Evolutionary conservation across 2,329 filamentous ascomycete species (phyloP), one percentile per base, ranked within the genome.

Genomic region (Aspergillus luchuensis): DNA sequence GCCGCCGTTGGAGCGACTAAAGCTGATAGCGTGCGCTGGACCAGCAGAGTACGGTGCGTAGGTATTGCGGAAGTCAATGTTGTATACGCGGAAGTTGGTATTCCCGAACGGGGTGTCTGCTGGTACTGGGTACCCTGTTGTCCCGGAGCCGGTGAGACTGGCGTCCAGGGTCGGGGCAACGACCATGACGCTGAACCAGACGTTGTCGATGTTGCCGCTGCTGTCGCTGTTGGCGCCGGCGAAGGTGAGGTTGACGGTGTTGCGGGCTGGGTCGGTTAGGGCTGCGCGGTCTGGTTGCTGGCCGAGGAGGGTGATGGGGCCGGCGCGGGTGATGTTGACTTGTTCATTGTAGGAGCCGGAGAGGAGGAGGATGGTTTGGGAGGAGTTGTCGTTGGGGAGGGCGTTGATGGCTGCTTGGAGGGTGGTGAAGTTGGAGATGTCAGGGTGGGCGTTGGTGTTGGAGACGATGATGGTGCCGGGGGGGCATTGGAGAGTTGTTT

Each of bases 61-160:
- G 48, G 84, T 80, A 66, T 90, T 90, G 19, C 82, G 78, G 64
- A 90, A 86, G 68, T 90, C 84, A 41, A 90, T 76, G 67, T 90
- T 90, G 72, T 90, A 90, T 0, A 82, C 85, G 8, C 87, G 79
- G 71, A 90, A 90, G 69, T 89, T 82, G 0, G 66, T 71, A 68
- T 84, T 87, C 2, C 88, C 88, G 62, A 89, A 89, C 0, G 87
- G 86, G 0, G 87, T 90, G 50, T 79, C 82, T 0, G 73, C 78
- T 0, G 87, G 85, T 0, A 90, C 86, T 0, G 85, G 74, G 66
- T 82, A 87, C 0, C 88, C 88, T 0, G 85, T 87, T 0, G 87
- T 81, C 0, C 88, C 88, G 4, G 81, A 77, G 4, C 88, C 87
- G 0, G 87, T 89, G 21, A 87, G 74, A 10, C 84, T 86, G 8